Percentiles rank a stretch among this genome's conserved stretches.
Conservation (phyloP, 352 stramenopile species). For the Globisporangium iwayamae region DNA sequence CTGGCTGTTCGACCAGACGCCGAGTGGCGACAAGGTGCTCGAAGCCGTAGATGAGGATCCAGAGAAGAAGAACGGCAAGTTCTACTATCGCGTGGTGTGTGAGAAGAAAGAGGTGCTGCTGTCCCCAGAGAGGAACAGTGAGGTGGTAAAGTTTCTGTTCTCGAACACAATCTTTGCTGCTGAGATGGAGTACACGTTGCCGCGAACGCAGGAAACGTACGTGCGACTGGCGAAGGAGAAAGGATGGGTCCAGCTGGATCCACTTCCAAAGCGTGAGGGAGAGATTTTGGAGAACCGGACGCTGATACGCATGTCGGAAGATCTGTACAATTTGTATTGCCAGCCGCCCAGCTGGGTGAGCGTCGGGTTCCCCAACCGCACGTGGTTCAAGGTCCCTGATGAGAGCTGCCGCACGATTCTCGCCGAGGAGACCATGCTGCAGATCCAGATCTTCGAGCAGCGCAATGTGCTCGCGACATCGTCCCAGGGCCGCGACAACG, state of each 20-base stretch:
- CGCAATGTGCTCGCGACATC: slow-evolving; percentile 66
- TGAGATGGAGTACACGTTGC: slow-evolving; percentile 82
- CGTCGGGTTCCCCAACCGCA: slow-evolving; percentile 70
- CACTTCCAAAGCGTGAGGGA: slow-evolving; percentile 1
- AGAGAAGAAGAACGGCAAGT: slow-evolving; percentile 79
- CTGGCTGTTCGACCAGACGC: slow-evolving; percentile 68
- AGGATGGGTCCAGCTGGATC: slow-evolving; percentile 67
- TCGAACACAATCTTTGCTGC: slow-evolving; percentile 66
- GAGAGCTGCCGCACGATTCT: slow-evolving; percentile 60
- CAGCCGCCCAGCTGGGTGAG: slow-evolving; percentile 79
- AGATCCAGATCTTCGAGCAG: slow-evolving; percentile 72
- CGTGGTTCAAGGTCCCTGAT: slow-evolving; percentile 83
- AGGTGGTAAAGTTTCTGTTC: slow-evolving; percentile 64
- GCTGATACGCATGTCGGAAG: slow-evolving; percentile 65
- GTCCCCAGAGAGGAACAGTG: slow-evolving; percentile 62
- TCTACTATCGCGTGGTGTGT: slow-evolving; percentile 71
- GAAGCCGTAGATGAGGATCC: slow-evolving; percentile 69
- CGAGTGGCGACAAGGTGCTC: slow-evolving; percentile 59
- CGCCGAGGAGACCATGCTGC: slow-evolving; percentile 65
- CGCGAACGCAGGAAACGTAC: slow-evolving; percentile 67
- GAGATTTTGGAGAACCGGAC: slow-evolving; percentile 22
- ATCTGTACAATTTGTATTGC: slow-evolving; percentile 74
- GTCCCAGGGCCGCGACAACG: slow-evolving; percentile 64
- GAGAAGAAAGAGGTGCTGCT: slow-evolving; percentile 74
- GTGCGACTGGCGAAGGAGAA: slow-evolving; percentile 75